Base-by-base conservation (phyloP, 169 alveolate genomes). In the Plasmodium relictum region DNA sequence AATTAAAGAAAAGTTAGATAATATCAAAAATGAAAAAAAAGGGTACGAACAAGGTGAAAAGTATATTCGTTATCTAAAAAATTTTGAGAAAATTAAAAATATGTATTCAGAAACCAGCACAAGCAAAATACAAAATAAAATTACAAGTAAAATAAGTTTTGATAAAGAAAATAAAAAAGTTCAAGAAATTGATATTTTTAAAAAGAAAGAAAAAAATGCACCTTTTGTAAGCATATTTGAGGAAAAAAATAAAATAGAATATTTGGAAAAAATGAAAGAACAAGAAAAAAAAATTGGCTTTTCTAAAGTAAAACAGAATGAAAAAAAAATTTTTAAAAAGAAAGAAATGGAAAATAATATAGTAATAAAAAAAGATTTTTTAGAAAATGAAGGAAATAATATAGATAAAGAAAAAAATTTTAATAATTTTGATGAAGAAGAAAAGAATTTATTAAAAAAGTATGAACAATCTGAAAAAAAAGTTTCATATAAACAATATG, bases 11-110 rank as follows among this genome's bases (percentile, higher is more conserved):
- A 63, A 50, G 65, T 24, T 78, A 39, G 50, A 78, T 39, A 78
- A 78, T 70, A 63, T 78, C n/a, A 78, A 78, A 66, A 78, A 62
- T 7, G 89, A 78, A 69, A 78, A 59, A 42, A 50, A 18, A n/a
- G 78, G 45, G 0, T 65, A 56, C 52, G 89, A 78, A 41, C 62
- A 78, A 41, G 89, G 63, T n/a, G 76, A 78, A 20, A 73, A 73
- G 5, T 78, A 78, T 37, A 16, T 31, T 48, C 18, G 22, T 22
- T 62, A 78, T 65, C 20, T 50, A 65, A 63, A 52, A 44, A 66
- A 42, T 45, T 58, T 45, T 24, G 89, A 78, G 0, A 78, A 78
- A 41, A 48, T 63, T 9, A 78, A 65, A 65, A 78, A 78, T 52
- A 12, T 58, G 0, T 78, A 52, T 78, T 18, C 70, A 14, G 18